Conservation (phyloP, 192 early-diverging fungal species). For the Phycomyces blakesleeanus region DNA sequence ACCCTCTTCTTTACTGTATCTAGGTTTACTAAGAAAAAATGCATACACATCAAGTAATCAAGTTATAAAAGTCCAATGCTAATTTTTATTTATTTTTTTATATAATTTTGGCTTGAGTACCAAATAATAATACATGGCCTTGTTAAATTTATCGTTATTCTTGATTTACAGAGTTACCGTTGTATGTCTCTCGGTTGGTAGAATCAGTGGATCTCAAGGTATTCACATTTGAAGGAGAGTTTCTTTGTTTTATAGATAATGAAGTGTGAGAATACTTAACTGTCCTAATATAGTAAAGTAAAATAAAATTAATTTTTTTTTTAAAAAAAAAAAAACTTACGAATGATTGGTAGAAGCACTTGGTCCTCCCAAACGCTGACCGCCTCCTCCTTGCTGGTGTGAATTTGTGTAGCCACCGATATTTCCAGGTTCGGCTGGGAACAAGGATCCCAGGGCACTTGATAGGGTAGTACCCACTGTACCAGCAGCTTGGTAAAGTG, state of each 20-base stretch:
- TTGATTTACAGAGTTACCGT: conserved; percentile 37
- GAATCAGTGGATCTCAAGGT: conserved; percentile 4
- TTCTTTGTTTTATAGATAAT: neutral
- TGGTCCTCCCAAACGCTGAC: conserved; percentile 13
- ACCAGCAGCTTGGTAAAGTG: conserved; percentile 17
- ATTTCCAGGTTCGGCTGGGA: neutral
- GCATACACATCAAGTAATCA: too few species aligned
- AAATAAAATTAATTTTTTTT: too few species aligned
- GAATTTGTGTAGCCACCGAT: neutral
- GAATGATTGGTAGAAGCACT: neutral
- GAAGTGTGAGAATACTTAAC: neutral
- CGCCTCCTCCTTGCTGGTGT: neutral
- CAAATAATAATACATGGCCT: too few species aligned
- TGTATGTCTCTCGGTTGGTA: conserved; percentile 20
- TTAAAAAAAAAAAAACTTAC: too few species aligned
- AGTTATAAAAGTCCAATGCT: too few species aligned
- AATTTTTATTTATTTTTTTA: neutral
- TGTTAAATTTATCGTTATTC: conserved; percentile 25
- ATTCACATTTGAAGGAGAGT: conserved; percentile 1
- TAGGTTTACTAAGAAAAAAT: too few species aligned
- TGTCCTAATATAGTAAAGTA: too few species aligned
- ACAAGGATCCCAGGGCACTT: conserved; percentile 8
- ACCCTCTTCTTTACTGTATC: too few species aligned
- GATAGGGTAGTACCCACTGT: conserved; percentile 7
- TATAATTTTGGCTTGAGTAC: too few species aligned